phyloP scores from a whole-genome alignment of 1,284 basidiomycete genomes.

The Puccinia horiana region DNA sequence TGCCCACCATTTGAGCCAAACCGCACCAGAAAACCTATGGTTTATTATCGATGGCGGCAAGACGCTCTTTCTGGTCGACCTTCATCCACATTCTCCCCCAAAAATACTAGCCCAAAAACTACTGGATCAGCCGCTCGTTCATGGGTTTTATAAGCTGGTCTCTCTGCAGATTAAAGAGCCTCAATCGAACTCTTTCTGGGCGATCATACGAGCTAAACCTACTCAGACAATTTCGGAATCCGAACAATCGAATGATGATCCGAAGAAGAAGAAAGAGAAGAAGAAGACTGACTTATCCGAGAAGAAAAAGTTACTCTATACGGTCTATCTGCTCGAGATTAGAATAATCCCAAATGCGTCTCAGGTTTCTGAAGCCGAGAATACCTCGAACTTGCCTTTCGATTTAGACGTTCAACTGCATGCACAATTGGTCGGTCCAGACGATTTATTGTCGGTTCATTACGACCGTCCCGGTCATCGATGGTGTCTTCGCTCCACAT shows the following conservation, averaged over 20 bases:
- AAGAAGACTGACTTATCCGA: not conserved
- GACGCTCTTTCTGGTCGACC: not conserved
- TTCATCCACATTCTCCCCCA: not conserved
- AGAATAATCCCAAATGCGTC: not conserved
- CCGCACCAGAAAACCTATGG: not conserved
- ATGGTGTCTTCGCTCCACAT: conserved; percentile 30
- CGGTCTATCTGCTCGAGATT: not conserved
- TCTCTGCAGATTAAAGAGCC: not conserved
- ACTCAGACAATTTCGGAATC: not conserved
- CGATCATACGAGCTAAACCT: not conserved
- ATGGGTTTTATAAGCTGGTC: not conserved
- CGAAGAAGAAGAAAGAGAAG: too few species aligned
- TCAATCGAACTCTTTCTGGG: not conserved
- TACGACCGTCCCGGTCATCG: conserved; percentile 2
- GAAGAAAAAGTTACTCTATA: not conserved
- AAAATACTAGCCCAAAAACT: not conserved
- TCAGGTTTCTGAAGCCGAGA: not conserved
- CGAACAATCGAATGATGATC: too few species aligned
- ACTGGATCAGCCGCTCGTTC: not conserved
- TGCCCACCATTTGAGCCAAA: not conserved
- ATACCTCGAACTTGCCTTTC: not conserved
- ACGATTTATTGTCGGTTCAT: conserved; percentile 17
- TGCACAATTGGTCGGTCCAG: not conserved
- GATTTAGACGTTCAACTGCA: conserved; percentile 3
- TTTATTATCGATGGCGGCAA: not conserved